Evolutionary conservation across 164 flowering plant genomes (phyloP).

Genomic region (Litsea cubeba): DNA sequence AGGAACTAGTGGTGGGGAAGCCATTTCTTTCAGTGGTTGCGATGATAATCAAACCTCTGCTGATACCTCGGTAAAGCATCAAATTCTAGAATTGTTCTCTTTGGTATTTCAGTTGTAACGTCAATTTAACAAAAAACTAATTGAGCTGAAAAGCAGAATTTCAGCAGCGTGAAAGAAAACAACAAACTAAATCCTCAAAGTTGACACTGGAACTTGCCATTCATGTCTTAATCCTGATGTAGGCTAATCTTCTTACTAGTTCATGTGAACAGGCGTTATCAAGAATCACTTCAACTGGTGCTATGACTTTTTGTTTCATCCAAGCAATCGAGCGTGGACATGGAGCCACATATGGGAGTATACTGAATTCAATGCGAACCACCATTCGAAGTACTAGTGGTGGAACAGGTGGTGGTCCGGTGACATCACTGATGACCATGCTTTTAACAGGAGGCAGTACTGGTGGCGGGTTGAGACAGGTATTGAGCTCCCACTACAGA

Average conservation of each 20-base stretch:
- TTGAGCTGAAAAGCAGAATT: not conserved
- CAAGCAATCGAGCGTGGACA: slow-evolving; percentile 58
- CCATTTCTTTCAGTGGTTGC: slow-evolving; percentile 69
- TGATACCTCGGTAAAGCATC: slow-evolving; percentile 58
- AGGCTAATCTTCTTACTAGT: not conserved
- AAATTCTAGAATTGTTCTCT: not conserved
- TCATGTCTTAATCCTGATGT: not conserved
- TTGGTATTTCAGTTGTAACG: no score
- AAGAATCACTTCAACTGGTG: slow-evolving; percentile 35
- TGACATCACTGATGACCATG: slow-evolving; percentile 64
- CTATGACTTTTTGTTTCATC: slow-evolving; percentile 51
- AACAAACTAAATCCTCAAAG: not conserved
- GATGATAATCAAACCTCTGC: slow-evolving; percentile 82
- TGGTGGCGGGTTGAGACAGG: slow-evolving; percentile 71
- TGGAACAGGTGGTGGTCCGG: slow-evolving; percentile 36
- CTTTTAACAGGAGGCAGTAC: slow-evolving; percentile 64
- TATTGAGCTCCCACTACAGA: slow-evolving; percentile 10
- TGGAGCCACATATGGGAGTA: slow-evolving; percentile 62
- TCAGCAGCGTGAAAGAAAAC: not conserved
- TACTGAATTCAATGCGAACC: slow-evolving; percentile 56
- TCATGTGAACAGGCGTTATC: slow-evolving; percentile 41
- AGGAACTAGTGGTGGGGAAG: slow-evolving; percentile 76
- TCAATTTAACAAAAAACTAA: not conserved
- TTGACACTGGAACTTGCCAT: not conserved
- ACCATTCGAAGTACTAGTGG: slow-evolving; percentile 46